These are phyloP conservation scores for Tagetes erecta DNA, from an alignment of 129 eudicot genomes.

Conservation along the genomic window DNA sequence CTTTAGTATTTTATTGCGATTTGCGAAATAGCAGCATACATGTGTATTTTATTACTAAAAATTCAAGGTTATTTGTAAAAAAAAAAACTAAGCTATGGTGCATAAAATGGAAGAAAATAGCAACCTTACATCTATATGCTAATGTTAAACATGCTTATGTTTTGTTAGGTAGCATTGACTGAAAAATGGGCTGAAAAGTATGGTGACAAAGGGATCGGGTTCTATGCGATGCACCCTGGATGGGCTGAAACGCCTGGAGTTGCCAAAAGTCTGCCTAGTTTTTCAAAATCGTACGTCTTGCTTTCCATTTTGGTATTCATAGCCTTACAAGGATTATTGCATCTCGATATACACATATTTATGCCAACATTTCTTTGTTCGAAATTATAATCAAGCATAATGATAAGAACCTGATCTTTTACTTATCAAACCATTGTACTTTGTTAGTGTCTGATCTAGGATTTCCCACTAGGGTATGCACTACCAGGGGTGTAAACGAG, in stretches of 20 bases:
- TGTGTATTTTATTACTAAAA: background rate
- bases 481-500: background rate
- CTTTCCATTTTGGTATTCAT: background rate
- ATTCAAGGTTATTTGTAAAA: too few species aligned
- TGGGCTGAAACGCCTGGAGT: slow-evolving; percentile 98
- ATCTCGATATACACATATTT: background rate
- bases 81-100: background rate
- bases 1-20: background rate
- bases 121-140: too few species aligned
- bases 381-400: background rate
- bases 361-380: background rate
- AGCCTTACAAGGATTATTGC: background rate
- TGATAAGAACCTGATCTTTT: background rate
- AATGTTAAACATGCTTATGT: slow-evolving; percentile 6
- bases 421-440: background rate
- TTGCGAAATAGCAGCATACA: background rate
- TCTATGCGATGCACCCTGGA: slow-evolving; percentile 96
- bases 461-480: background rate
- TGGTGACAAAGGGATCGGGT: slow-evolving; percentile 68
- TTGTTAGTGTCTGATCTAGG: background rate
- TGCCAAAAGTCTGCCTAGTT: slow-evolving; percentile 66
- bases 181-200: slow-evolving; percentile 84
- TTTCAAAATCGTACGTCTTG: slow-evolving; percentile 58
- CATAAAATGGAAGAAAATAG: background rate
- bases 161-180: slow-evolving; percentile 79